These are phyloP conservation scores for Malus hybrid DNA, from an alignment of 331 rosid genomes.

Conservation along the genomic window DNA sequence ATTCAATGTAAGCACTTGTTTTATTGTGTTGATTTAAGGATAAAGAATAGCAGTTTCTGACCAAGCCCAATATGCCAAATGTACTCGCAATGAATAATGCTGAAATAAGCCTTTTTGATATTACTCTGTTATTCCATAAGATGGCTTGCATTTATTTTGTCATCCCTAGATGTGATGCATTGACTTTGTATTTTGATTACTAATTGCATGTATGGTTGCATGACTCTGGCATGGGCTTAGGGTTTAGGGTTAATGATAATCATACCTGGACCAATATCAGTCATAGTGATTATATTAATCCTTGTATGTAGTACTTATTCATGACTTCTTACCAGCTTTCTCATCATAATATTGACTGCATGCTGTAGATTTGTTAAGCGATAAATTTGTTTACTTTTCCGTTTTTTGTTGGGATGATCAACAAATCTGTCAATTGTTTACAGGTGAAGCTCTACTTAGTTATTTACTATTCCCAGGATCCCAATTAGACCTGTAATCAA, in stretches of 20 bases:
- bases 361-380: not conserved
- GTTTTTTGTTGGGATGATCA: not conserved
- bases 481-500: not conserved
- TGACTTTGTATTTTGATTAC: not conserved
- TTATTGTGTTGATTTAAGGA: not conserved
- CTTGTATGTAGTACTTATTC: not conserved
- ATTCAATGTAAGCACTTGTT: constrained; percentile 59
- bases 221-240: not conserved
- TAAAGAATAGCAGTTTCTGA: not conserved
- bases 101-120: not conserved
- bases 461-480: not conserved
- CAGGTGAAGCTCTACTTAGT: not conserved
- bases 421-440: not conserved
- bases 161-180: not conserved
- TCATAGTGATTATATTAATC: not conserved
- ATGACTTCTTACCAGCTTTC: not conserved
- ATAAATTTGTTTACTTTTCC: too few relatives aligned
- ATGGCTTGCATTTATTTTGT: not conserved
- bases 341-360: not conserved
- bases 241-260: too few relatives aligned
- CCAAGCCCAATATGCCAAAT: not conserved
- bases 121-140: not conserved
- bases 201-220: not conserved
- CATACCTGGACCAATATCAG: too few relatives aligned
- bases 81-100: not conserved